These are phyloP conservation scores for Leccinellum albellum DNA, from an alignment of 768 basidiomycete species.

Conservation along the genomic window DNA sequence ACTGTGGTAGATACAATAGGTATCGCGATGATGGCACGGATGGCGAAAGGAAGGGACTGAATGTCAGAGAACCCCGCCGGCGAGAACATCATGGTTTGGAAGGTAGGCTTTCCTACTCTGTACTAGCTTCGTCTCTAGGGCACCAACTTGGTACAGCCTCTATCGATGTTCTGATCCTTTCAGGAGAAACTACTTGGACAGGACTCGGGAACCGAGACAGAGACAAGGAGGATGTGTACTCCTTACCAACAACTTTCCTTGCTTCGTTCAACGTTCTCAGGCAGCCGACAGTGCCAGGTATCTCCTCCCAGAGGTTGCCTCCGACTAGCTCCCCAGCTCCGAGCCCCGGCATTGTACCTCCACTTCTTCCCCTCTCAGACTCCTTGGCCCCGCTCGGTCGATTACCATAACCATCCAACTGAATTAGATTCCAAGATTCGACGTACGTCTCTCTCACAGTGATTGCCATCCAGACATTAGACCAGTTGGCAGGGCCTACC, in stretches of 20 bases:
- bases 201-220: not conserved
- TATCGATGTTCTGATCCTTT: not conserved
- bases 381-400: not conserved
- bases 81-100: not conserved
- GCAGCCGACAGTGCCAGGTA: too few species aligned
- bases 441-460: not conserved
- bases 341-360: not conserved
- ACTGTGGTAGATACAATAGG: not conserved
- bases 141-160: conserved; percentile 14
- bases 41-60: not conserved
- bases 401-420: not conserved
- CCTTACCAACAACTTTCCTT: not conserved
- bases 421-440: not conserved
- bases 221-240: not conserved
- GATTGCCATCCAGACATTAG: not conserved
- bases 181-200: not conserved
- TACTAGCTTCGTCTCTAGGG: conserved; percentile 9
- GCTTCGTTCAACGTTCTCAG: too few species aligned
- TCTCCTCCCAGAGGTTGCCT: not conserved
- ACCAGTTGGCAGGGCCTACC: not conserved
- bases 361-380: not conserved
- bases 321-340: not conserved
- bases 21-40: not conserved
- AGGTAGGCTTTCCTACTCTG: conserved; percentile 1
- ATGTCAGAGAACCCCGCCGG: not conserved